A percentile compares a stretch with the other conserved stretches of the same genome.
Conservation (phyloP, 495 filamentous ascomycete species). For the Chaetomium fimeti region DNA sequence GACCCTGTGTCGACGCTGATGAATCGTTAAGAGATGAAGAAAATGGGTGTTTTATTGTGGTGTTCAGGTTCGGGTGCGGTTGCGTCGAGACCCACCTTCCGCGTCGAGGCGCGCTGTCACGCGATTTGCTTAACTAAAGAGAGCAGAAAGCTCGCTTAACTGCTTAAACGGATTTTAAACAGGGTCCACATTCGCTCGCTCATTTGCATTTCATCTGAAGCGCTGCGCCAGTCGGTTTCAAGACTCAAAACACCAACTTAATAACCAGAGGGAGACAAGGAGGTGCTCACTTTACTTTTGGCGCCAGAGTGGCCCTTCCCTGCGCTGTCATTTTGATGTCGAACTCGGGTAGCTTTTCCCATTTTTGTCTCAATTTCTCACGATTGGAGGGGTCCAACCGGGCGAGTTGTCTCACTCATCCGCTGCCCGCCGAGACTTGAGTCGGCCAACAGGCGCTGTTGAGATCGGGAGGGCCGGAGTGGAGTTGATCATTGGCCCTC, state of each 20-base stretch:
- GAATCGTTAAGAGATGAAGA: background rate
- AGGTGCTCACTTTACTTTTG: background rate
- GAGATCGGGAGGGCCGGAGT: background rate
- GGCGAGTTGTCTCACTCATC: background rate
- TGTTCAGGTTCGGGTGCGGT: background rate
- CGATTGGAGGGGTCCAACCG: too few relatives aligned
- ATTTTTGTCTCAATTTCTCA: too few relatives aligned
- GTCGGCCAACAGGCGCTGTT: too few relatives aligned
- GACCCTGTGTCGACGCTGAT: too few relatives aligned
- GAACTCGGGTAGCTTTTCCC: background rate
- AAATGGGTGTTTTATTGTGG: background rate
- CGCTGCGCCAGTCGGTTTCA: background rate
- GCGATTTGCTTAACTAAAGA: background rate
- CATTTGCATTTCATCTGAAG: too few relatives aligned
- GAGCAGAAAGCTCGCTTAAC: background rate
- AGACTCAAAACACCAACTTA: background rate
- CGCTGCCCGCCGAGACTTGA: background rate
- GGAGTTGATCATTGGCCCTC: background rate
- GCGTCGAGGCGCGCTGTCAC: background rate
- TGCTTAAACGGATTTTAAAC: background rate
- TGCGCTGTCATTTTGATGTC: background rate
- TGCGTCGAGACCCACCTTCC: background rate
- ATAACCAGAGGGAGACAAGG: background rate
- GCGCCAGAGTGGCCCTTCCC: background rate
- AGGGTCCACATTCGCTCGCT: background rate